Base-by-base conservation (phyloP, 2,329 filamentous ascomycete species). In the Pseudogymnoascus sp. region DNA sequence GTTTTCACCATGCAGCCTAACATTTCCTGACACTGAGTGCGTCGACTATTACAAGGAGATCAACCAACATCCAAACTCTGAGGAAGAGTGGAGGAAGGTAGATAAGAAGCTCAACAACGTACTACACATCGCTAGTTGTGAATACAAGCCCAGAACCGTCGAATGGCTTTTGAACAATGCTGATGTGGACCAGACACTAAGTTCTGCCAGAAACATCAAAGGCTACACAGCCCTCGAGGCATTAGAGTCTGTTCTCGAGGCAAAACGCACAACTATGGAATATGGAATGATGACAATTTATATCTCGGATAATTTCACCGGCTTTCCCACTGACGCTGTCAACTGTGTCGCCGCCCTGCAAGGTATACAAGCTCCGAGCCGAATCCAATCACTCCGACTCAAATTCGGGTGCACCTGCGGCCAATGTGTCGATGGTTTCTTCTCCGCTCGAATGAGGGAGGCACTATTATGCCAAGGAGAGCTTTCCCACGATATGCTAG, bases 341-440 rank as follows among this genome's bases (percentile, higher is more conserved):
- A 47, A 26, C 31, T 76, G 71, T 66, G 65, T 76, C 26, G 67
- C 68, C 28, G 47, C 62, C 44, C 68, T 75, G 2, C 65, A 63
- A 57, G 65, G 65, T 8, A 64, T 70, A 31, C 36, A 65, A 17
- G 61, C 64, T 36, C 28, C 38, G 62, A 65, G 62, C 23, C 17
- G 23, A 9, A 40, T 65, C 50, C 66, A 71, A 53, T 61, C 66
- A 4, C 62, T 65, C 64, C 72, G 69, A 53, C 63, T 76, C 40
- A 71, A 68, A 63, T 74, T 69, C 62, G 74, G 76, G 11, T 78
- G 76, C 65, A 77, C 72, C 33, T 78, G 75, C 65, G 74, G 74
- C 28, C 62, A 73, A 64, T 76, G 75, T 65, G 63, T 74, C 15
- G 68, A 65, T 33, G 76, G 76, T 2, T 76, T 78, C 67, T 61